Conservation (phyloP, 768 basidiomycete species). For the Vararia minispora region DNA sequence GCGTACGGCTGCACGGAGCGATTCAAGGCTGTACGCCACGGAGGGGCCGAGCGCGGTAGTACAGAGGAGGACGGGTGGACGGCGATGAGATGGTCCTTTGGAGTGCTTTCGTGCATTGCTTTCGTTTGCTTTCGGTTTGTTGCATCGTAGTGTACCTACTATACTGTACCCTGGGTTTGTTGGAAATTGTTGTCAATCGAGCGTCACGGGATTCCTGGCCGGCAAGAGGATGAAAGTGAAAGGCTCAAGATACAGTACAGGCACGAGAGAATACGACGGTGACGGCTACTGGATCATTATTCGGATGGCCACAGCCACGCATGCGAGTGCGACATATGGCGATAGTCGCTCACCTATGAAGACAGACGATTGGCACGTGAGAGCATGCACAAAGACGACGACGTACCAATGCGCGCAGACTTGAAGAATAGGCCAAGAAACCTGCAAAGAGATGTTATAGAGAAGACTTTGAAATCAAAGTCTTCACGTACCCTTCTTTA, state of each 20-base stretch:
- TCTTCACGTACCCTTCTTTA: constrained; percentile 72
- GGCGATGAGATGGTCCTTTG: constrained; percentile 2
- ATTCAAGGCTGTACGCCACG: constrained; percentile 29
- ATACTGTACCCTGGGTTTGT: neutral
- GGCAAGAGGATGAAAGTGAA: no score
- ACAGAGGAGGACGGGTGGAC: neutral
- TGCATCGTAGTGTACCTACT: neutral
- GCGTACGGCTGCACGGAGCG: constrained; percentile 58
- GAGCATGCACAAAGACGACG: neutral
- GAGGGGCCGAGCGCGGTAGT: constrained; percentile 1
- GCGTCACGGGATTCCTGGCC: no score
- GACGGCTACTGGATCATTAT: constrained; percentile 29
- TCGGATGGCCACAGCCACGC: constrained; percentile 83
- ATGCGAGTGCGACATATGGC: constrained; percentile 91
- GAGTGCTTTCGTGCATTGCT: neutral
- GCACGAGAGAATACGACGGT: neutral
- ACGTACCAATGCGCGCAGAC: constrained; percentile 86
- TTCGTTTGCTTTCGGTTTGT: neutral
- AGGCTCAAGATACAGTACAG: no score
- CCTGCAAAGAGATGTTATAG: constrained; percentile 27
- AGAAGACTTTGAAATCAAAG: neutral
- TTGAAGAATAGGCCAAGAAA: constrained; percentile 92
- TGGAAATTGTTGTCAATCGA: neutral
- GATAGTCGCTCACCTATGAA: constrained; percentile 82
- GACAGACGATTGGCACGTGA: neutral